Evolutionary conservation across 768 basidiomycete genomes (phyloP), one percentile per base, ranked within the genome.

Genomic region (Panus rudis): DNA sequence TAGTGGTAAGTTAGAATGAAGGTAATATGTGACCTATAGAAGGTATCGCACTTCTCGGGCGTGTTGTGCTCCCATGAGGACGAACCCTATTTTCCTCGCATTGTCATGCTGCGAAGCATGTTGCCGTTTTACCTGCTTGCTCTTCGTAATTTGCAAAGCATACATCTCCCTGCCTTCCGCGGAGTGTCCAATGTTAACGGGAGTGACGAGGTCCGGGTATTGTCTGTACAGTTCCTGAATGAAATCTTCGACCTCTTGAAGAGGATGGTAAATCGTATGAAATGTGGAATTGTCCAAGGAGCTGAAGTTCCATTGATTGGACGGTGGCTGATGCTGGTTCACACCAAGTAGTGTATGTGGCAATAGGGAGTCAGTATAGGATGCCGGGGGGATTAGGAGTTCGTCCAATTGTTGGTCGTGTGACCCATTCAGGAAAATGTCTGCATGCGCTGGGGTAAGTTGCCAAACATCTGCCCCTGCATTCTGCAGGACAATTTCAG

Each of bases 11-110:
- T n/a, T n/a, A 7, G 34, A 26, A 25, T 17, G 20, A 26, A 30
- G 20, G 25, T 23, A 37, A 21, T 26, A 21, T 12, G 19, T 14
- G 27, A n/a, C n/a, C n/a, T n/a, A n/a, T n/a, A 30, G n/a, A n/a
- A 22, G 23, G 17, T 42, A 3, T 61, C 76, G 24, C 38, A 81
- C 83, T 70, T 86, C 86, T 34, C 86, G 67, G 14, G 81, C 83
- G 57, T 90, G 86, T 54, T 84, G 83, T 0, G 83, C 81, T 13
- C 83, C 82, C 3, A 77, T 64, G 27, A 91, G 67, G 10, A 89
- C 75, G 49, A 90, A 75, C 10, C 79, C 81, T 2, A 46, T 39
- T 45, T 41, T 57, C 40, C 43, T 41, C 42, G 33, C 48, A 44
- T 8, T 20, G 37, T 45, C 49, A 40, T 45, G 31, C 44, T 46